These are phyloP conservation scores for Hemerocallis citrina DNA, from an alignment of 106 monocot genomes.

Conservation along the genomic window DNA sequence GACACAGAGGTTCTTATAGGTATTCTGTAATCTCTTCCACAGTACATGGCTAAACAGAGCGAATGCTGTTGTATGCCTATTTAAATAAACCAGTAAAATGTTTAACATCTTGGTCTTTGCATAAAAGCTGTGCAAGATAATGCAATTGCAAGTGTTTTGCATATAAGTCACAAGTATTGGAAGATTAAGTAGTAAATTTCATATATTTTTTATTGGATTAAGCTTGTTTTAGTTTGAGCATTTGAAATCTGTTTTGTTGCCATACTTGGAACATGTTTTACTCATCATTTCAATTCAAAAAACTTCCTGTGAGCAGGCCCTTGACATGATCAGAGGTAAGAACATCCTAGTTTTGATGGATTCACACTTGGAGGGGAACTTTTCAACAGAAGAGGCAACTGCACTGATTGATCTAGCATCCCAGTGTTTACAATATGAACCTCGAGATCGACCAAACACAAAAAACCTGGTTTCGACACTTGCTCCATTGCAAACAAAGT, in stretches of 20 bases:
- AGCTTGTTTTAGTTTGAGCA: no score
- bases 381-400: constrained; percentile 85
- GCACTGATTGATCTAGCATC: constrained; percentile 77
- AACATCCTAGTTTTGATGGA: constrained; percentile 75
- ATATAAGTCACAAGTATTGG: no score
- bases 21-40: no score
- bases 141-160: no score
- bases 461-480: constrained; percentile 60
- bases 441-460: constrained; percentile 69
- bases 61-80: no score
- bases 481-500: constrained; percentile 65
- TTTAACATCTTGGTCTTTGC: no score
- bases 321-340: constrained; percentile 89
- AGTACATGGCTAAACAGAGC: no score
- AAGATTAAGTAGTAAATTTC: no score
- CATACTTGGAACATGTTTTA: neutral
- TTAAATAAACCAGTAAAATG: no score
- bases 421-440: constrained; percentile 86
- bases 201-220: no score
- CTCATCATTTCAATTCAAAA: neutral
- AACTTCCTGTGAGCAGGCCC: constrained; percentile 38
- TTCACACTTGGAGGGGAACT: constrained; percentile 94
- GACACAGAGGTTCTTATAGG: no score
- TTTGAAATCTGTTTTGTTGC: neutral
- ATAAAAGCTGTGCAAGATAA: no score